Evolutionary conservation across 805 yeast species (phyloP), one percentile per base, ranked within the genome.

Genomic region (Sugiyamaella mastotermitis): DNA sequence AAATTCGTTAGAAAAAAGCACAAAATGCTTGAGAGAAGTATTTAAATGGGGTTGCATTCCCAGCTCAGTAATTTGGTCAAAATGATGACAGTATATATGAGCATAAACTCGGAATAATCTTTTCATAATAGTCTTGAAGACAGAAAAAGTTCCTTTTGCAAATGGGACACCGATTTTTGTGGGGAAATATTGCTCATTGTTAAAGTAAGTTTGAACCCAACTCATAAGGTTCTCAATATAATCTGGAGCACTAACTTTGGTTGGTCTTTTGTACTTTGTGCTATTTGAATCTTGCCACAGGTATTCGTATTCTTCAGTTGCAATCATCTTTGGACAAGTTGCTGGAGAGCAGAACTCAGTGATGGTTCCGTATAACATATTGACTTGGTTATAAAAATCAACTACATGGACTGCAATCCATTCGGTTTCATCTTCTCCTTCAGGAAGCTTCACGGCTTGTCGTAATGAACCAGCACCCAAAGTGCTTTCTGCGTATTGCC

Each of bases 361-460:
- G 47, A 92, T 83, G 3, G 97, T 78, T 7, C 97, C 96, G 52
- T 92, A 90, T 5, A 90, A 67, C 98, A 90, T 92, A 62, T 90
- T 90, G 49, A 90, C 80, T 58, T 90, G 98, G 58, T 88, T 88
- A 64, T 84, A 90, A 57, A 90, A 92, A 60, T 90, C 97, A 13
- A 88, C 97, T n/a, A 90, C 92, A 58, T 90, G 95, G 9, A 88
- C 94, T 0, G 98, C 97, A 40, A 90, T 63, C 98, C 98, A 90
- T 59, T 90, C 98, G 52, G 82, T 80, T 39, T 78, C 56, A 52
- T 85, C 92, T 61, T 90, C 98, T 44, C 92, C 97, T 50, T 75
- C 83, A 13, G 98, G 98, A 20, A 92, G 67, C 55, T 83, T 83
- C 16, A 90, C 97, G 0, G 97, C 97, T 60, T 86, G 94, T 18